A percentile compares a stretch with the other conserved stretches of the same genome.
Evolutionary conservation across 2,329 filamentous ascomycete genomes (phyloP).

Genomic region (Fusarium keratoplasticum): DNA sequence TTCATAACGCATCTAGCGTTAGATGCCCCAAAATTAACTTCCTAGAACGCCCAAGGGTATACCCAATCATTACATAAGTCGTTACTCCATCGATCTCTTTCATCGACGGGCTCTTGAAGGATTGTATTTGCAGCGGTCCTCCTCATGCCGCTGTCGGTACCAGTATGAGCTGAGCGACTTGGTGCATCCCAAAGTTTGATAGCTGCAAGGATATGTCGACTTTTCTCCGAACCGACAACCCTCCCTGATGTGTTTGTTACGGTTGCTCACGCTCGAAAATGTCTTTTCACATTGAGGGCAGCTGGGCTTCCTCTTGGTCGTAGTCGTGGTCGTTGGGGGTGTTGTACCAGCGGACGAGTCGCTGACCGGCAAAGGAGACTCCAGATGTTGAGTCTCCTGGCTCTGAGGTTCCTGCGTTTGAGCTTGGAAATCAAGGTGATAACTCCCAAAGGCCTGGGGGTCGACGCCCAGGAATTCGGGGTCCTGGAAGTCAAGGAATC

Average conservation of each 20-base stretch:
- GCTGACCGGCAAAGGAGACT: not conserved
- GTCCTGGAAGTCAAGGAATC: not conserved
- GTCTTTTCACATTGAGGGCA: conserved; percentile 44
- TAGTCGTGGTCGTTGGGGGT: conserved; percentile 17
- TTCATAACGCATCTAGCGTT: not conserved
- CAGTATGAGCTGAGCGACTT: conserved; percentile 45
- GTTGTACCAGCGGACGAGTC: conserved; percentile 13
- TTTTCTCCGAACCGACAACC: conserved; percentile 43
- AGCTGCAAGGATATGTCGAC: conserved; percentile 42
- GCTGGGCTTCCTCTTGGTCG: conserved; percentile 14
- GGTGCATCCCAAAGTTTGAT: conserved; percentile 34
- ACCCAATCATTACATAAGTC: not conserved
- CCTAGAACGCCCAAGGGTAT: not conserved
- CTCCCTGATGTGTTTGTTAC: conserved; percentile 48
- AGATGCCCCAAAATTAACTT: not conserved
- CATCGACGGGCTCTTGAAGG: not conserved
- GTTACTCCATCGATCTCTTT: not conserved
- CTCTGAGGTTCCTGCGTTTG: not conserved
- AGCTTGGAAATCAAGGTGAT: not conserved
- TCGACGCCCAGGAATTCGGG: not conserved
- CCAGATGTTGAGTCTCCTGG: not conserved
- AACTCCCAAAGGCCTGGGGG: not conserved
- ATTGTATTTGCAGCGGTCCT: conserved; percentile 38
- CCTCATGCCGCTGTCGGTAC: conserved; percentile 46
- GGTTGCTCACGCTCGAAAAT: conserved; percentile 47